Base-by-base conservation (phyloP, 2,329 filamentous ascomycete species). In the Neodidymelliopsis sp. region DNA sequence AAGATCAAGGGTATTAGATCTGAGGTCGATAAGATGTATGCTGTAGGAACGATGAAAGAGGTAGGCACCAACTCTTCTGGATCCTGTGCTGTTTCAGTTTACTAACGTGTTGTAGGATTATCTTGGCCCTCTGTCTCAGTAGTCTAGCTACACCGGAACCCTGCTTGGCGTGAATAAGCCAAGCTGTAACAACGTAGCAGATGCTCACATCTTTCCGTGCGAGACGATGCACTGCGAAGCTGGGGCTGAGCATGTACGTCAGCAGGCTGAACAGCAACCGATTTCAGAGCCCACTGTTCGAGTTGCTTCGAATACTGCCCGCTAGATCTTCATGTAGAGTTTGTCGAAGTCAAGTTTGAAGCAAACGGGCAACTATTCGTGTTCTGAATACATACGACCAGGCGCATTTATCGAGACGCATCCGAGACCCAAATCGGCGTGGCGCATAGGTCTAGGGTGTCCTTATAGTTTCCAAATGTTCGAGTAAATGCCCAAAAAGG, bases 41-140 rank as follows among this genome's bases (percentile, higher is more conserved):
- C 93, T 27, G 96, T 99, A 73, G 94, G 92, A 53, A 97, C 91
- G 62, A 97, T 99, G 78, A 96, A 96, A 76, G 93, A 88, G 70
- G 84, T 72, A 65, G 49, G 54, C 50, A 29, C 13, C 13, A 23
- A 4, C 33, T 25, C 15, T 42, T 39, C 36, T 46, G 23, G 16
- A 37, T 38, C 37, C 30, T 4, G 25, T 19, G 34, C 35, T 11
- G 22, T 53, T 47, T 36, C 34, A 36, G 35, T 57, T 66, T 40
- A 64, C 34, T 35, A 42, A 29, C 16, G 13, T 34, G 31, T 44
- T 35, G n/a, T 49, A 74, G 71, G 72, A 75, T 54, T 75, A 73
- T 42, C 70, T 75, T 49, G 72, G 72, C 36, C 67, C 68, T 36
- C 53, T 71, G 33, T 64, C 66, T 18, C 56, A 59, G 52, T 74